Percentiles rank a stretch among this genome's conserved stretches.
Evolutionary conservation across 352 stramenopile species (phyloP).

Genomic region (Globisporangium paddicum): DNA sequence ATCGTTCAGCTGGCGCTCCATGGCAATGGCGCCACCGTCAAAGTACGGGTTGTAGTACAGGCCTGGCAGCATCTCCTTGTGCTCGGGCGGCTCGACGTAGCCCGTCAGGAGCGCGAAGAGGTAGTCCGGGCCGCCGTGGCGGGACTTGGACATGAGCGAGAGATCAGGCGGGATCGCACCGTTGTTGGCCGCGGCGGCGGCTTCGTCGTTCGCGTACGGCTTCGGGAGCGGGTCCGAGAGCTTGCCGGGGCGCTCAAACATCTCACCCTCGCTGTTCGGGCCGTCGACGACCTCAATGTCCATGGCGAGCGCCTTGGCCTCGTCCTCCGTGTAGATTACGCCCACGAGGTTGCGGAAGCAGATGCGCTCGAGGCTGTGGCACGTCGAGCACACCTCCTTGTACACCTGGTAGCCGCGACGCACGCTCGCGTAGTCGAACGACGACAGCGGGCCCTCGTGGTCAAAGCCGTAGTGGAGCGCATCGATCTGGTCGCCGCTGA

Average conservation of each 20-base stretch:
- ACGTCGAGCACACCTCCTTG: constrained; percentile 97
- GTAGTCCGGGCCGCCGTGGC: constrained; percentile 95
- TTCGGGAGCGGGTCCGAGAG: constrained; percentile 94
- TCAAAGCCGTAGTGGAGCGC: constrained; percentile 87
- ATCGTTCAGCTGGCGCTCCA: constrained; percentile 97
- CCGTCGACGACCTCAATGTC: constrained; percentile 97
- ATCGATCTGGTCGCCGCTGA: constrained; percentile 86
- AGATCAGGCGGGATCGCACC: constrained; percentile 97
- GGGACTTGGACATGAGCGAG: constrained; percentile 96
- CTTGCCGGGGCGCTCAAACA: constrained; percentile 98
- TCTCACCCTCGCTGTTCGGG: constrained; percentile 98
- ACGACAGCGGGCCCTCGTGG: constrained; percentile 79
- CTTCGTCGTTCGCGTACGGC: constrained; percentile 97
- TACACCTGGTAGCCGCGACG: constrained; percentile 99
- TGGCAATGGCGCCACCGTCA: constrained; percentile 96
- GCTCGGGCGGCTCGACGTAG: constrained; percentile 94
- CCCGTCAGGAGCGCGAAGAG: constrained; percentile 97
- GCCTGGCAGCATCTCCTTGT: constrained; percentile 76
- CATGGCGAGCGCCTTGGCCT: constrained; percentile 89
- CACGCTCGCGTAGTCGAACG: constrained; percentile 92
- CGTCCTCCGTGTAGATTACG: constrained; percentile 93
- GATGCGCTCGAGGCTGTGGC: constrained; percentile 96
- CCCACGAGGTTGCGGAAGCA: constrained; percentile 98
- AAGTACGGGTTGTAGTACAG: constrained; percentile 99
- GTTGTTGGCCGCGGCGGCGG: constrained; percentile 96